These are phyloP conservation scores for Eimeria tenella DNA, from an alignment of 169 alveolate species.

Conservation along the genomic window DNA sequence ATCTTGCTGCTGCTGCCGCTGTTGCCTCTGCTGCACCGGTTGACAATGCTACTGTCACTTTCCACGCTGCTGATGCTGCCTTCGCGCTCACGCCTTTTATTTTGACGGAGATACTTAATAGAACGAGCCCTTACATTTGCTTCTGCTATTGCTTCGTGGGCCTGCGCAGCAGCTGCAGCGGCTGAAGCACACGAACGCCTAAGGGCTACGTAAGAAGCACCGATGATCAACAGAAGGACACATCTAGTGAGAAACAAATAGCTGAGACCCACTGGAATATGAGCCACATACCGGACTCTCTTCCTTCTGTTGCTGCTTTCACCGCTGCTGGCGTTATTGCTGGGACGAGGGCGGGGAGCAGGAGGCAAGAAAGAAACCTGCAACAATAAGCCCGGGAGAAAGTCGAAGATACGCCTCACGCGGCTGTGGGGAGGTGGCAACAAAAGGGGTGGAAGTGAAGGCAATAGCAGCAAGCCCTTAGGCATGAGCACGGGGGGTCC, in stretches of 20 bases:
- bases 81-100: neutral
- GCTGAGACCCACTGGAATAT: constrained; percentile 14
- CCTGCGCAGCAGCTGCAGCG: constrained; percentile 52
- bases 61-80: neutral
- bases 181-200: constrained; percentile 27
- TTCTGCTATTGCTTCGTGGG: constrained; percentile 24
- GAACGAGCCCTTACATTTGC: constrained; percentile 5
- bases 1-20: constrained; percentile 18
- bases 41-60: neutral
- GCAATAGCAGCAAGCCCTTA: constrained; percentile 18
- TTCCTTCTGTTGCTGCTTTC: constrained; percentile 30
- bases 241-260: constrained; percentile 5
- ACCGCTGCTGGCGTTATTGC: constrained; percentile 4
- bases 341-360: neutral
- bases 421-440: constrained; percentile 16
- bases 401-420: neutral
- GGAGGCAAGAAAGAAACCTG: constrained; percentile 2
- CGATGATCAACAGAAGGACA: constrained; percentile 16
- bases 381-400: constrained; percentile 37
- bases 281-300: neutral
- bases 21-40: neutral
- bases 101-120: neutral
- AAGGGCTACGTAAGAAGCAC: constrained; percentile 30
- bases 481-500: neutral
- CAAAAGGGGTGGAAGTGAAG: neutral